These are phyloP conservation scores for Fusarium austroafricanum DNA, from an alignment of 2,329 filamentous ascomycete species.

Conservation along the genomic window DNA sequence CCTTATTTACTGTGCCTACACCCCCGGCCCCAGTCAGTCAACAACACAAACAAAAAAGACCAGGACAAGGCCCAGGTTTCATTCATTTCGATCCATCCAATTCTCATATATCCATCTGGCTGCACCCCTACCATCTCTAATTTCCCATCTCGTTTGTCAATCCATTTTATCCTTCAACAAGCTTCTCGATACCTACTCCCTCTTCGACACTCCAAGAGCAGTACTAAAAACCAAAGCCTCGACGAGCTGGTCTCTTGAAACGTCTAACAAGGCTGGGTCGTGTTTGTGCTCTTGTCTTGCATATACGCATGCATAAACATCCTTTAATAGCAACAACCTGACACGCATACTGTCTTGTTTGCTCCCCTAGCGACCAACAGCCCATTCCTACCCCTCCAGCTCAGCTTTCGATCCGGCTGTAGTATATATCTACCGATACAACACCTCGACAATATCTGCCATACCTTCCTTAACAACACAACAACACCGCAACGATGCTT, in stretches of 20 bases:
- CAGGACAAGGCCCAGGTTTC: constrained; percentile 23
- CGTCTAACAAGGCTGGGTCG: constrained; percentile 23
- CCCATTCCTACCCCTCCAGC: constrained; percentile 21
- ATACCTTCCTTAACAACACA: not conserved
- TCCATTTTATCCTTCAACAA: not conserved
- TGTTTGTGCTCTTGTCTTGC: constrained; percentile 30
- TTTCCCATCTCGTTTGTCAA: constrained; percentile 2
- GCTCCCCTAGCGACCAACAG: constrained; percentile 14
- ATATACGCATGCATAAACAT: constrained; percentile 26
- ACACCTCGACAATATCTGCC: not conserved
- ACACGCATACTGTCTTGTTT: constrained; percentile 36
- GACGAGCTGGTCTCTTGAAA: constrained; percentile 37
- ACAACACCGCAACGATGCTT: constrained; percentile 31
- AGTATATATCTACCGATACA: not conserved
- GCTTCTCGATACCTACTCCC: not conserved
- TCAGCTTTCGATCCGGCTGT: constrained; percentile 15
- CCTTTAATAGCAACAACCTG: constrained; percentile 33
- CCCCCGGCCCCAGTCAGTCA: not conserved
- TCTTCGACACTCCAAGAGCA: not conserved
- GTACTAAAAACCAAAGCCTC: constrained; percentile 5
- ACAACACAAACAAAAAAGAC: constrained; percentile 6
- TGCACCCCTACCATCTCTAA: constrained; percentile 21
- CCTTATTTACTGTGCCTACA: constrained; percentile 18
- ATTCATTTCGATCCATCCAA: constrained; percentile 18
- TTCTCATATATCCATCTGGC: constrained; percentile 31